Evolutionary conservation across 1,284 basidiomycete species (phyloP).

Genomic region (Stygiomarasmius scandens): DNA sequence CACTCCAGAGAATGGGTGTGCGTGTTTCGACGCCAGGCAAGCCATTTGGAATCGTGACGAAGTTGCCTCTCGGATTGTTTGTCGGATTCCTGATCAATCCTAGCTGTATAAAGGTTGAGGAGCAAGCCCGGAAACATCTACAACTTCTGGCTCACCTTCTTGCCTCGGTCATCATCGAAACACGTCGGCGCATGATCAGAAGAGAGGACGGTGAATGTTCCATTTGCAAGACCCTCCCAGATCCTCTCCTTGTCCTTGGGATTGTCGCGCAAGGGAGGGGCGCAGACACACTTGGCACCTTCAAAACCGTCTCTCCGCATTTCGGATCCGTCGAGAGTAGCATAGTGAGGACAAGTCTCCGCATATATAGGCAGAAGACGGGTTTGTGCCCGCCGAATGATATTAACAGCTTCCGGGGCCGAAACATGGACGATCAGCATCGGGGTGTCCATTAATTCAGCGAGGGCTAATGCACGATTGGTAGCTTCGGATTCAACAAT

Average conservation of each 20-base stretch:
- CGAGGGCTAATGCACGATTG: slow-evolving; percentile 23
- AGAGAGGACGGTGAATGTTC: slow-evolving; percentile 25
- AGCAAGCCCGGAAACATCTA: not conserved
- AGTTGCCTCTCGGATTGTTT: slow-evolving; percentile 23
- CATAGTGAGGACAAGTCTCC: slow-evolving; percentile 26
- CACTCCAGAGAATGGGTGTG: slow-evolving; percentile 21
- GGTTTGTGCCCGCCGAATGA: slow-evolving; percentile 25
- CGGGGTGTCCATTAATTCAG: slow-evolving; percentile 27
- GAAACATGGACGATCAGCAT: slow-evolving; percentile 27
- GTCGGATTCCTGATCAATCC: slow-evolving; percentile 17
- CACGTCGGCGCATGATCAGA: slow-evolving; percentile 24
- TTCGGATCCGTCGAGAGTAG: slow-evolving; percentile 21
- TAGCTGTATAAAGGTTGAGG: not conserved
- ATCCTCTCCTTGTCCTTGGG: slow-evolving; percentile 23
- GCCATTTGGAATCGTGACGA: slow-evolving; percentile 25
- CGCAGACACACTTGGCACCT: slow-evolving; percentile 25
- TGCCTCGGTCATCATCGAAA: slow-evolving; percentile 19
- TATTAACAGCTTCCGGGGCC: slow-evolving; percentile 17
- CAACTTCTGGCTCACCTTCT: slow-evolving; percentile 9
- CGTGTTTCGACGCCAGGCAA: slow-evolving; percentile 26
- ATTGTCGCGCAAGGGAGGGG: slow-evolving; percentile 23
- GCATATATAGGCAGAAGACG: slow-evolving; percentile 26
- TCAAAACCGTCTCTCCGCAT: slow-evolving; percentile 24
- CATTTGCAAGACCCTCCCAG: slow-evolving; percentile 24
- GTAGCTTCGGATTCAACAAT: slow-evolving; percentile 26